Percentiles rank a stretch among this genome's conserved stretches.
Evolutionary conservation across 768 basidiomycete genomes (phyloP).

Genomic region (Tephrocybe sp.): DNA sequence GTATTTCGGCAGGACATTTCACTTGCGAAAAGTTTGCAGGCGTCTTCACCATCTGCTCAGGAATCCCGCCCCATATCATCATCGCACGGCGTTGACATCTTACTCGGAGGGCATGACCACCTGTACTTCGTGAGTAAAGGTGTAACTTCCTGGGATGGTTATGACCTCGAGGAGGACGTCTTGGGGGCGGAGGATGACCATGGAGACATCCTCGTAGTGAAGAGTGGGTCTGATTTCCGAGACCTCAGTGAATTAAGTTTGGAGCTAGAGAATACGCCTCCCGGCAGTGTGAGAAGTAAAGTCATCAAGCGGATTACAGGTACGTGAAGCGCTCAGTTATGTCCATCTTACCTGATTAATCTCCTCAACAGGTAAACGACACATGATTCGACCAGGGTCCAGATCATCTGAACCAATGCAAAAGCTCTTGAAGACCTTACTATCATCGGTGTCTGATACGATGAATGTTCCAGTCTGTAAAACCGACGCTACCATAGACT

Average conservation of each 20-base stretch:
- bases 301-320: slow-evolving; percentile 65
- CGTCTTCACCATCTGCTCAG: slow-evolving; percentile 58
- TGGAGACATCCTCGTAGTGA: slow-evolving; percentile 72
- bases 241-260: slow-evolving; percentile 78
- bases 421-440: slow-evolving; percentile 57
- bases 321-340: slow-evolving; percentile 32
- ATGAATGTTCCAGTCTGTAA: slow-evolving; percentile 78
- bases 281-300: slow-evolving; percentile 63
- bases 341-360: background rate
- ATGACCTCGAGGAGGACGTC: slow-evolving; percentile 47
- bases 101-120: slow-evolving; percentile 91
- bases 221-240: slow-evolving; percentile 89
- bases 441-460: slow-evolving; percentile 68
- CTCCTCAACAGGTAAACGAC: slow-evolving; percentile 56
- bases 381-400: slow-evolving; percentile 57
- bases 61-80: slow-evolving; percentile 37
- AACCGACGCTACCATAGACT: slow-evolving; percentile 64
- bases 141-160: slow-evolving; percentile 64
- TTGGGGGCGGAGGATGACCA: slow-evolving; percentile 73
- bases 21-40: slow-evolving; percentile 66
- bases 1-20: slow-evolving; percentile 54
- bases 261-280: slow-evolving; percentile 57
- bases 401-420: slow-evolving; percentile 56
- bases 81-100: slow-evolving; percentile 77
- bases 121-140: slow-evolving; percentile 74